Evolutionary conservation across 176 grass and related monocot species (phyloP).

Genomic region (Oryza glaberrima): DNA sequence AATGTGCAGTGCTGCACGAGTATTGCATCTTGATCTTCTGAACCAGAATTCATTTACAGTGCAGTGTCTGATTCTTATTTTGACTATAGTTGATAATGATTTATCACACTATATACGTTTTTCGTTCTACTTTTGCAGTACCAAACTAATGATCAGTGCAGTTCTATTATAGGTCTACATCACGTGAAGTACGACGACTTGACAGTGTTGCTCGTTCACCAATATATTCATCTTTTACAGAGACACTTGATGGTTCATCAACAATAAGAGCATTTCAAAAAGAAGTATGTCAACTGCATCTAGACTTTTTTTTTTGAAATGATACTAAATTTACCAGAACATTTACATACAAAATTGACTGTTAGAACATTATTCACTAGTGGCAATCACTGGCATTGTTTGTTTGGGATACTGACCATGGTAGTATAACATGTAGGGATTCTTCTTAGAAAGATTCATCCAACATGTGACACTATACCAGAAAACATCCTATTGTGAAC

Average conservation of each 20-base stretch:
- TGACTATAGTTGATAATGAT: background rate
- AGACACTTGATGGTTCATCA: constrained; percentile 88
- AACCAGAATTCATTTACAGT: constrained; percentile 10
- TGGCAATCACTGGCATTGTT: constrained; percentile 18
- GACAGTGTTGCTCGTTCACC: constrained; percentile 96
- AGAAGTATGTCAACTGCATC: constrained; percentile 56
- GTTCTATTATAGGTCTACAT: constrained; percentile 97
- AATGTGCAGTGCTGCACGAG: background rate
- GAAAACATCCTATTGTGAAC: constrained; percentile 89
- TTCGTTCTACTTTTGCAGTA: constrained; percentile 2
- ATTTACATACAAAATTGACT: background rate
- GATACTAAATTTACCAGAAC: background rate
- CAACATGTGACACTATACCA: constrained; percentile 76
- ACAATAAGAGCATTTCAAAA: constrained; percentile 94
- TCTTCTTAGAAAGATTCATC: constrained; percentile 76
- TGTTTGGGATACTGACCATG: constrained; percentile 41
- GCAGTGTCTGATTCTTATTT: background rate
- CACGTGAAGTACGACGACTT: constrained; percentile 90
- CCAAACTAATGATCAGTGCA: constrained; percentile 46
- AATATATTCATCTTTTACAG: constrained; percentile 95
- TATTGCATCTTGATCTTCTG: background rate
- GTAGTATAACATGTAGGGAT: constrained; percentile 51
- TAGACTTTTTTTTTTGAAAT: background rate
- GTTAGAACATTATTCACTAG: background rate
- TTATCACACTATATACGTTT: background rate